Conservation (phyloP, 352 stramenopile species). For the Blastocystis sp. region DNA sequence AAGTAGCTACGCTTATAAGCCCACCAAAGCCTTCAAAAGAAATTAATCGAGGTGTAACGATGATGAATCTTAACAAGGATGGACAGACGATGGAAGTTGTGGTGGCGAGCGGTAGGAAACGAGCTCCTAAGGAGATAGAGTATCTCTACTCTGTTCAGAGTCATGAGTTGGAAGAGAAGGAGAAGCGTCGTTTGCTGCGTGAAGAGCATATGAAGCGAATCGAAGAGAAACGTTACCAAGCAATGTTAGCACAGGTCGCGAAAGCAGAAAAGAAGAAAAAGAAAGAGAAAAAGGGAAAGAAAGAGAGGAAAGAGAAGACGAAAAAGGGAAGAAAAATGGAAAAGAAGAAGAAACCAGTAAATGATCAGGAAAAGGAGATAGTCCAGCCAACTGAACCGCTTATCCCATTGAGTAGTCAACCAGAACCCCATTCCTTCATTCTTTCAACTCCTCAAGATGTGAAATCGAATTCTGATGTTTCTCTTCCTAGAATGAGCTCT, state of each 20-base stretch:
- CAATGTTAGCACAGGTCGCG: not conserved
- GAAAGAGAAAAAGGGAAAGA: constrained; percentile 24
- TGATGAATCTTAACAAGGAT: not conserved
- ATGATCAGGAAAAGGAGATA: not conserved
- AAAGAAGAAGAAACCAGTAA: constrained; percentile 46
- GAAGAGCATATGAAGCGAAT: no score
- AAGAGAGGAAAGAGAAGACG: not conserved
- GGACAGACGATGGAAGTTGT: not conserved
- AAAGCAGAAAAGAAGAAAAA: constrained; percentile 44
- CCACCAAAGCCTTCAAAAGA: no score
- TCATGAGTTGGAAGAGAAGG: not conserved
- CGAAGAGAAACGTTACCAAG: not conserved
- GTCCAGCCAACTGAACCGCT: not conserved
- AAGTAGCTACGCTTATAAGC: no score
- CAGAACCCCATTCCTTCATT: not conserved
- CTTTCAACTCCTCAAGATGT: not conserved
- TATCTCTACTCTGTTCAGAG: not conserved
- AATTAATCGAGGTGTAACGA: not conserved
- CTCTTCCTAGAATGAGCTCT: not conserved
- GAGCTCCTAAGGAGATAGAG: no score
- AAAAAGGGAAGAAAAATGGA: not conserved
- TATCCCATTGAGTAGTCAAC: no score
- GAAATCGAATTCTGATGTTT: not conserved
- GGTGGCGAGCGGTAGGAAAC: no score
- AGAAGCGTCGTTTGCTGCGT: not conserved